Conservation (phyloP, 2,329 filamentous ascomycete genomes). For the Penicillium digitatum region DNA sequence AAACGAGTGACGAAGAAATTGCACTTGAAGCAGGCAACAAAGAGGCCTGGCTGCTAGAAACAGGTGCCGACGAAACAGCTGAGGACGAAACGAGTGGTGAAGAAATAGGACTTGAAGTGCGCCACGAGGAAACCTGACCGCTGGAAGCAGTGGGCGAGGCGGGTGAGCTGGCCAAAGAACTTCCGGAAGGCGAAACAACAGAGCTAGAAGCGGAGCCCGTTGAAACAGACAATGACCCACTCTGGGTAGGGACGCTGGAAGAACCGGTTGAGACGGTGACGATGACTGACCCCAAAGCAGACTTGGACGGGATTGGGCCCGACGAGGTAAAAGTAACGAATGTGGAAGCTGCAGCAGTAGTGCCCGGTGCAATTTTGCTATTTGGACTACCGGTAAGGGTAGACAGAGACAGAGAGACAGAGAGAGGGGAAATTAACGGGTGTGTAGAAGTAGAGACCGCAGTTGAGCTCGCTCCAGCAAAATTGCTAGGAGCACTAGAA, state of each 20-base stretch:
- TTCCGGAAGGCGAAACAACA: not conserved
- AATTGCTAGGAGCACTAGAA: slow-evolving; percentile 10
- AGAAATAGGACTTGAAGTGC: not conserved
- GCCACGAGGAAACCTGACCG: not conserved
- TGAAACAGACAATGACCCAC: not conserved
- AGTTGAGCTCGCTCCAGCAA: slow-evolving; percentile 3
- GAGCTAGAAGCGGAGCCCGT: slow-evolving; percentile 5
- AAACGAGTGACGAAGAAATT: not conserved
- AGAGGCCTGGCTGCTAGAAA: not conserved
- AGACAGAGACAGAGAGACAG: not conserved
- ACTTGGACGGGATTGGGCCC: not conserved
- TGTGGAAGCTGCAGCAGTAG: slow-evolving; percentile 7
- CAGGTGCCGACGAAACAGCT: not conserved
- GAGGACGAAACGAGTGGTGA: not conserved
- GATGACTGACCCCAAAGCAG: slow-evolving; percentile 5
- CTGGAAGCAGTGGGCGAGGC: not conserved
- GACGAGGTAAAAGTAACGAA: slow-evolving; percentile 10
- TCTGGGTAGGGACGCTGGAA: not conserved
- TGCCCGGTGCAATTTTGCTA: not conserved
- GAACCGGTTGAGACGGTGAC: slow-evolving; percentile 5
- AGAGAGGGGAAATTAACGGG: slow-evolving; percentile 7
- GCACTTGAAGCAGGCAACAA: not conserved
- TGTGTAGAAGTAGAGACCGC: slow-evolving; percentile 1
- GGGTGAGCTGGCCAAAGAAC: not conserved
- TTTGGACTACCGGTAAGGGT: not conserved